Evolutionary conservation across 2,329 filamentous ascomycete species (phyloP).

Genomic region (Talaromyces sp.): DNA sequence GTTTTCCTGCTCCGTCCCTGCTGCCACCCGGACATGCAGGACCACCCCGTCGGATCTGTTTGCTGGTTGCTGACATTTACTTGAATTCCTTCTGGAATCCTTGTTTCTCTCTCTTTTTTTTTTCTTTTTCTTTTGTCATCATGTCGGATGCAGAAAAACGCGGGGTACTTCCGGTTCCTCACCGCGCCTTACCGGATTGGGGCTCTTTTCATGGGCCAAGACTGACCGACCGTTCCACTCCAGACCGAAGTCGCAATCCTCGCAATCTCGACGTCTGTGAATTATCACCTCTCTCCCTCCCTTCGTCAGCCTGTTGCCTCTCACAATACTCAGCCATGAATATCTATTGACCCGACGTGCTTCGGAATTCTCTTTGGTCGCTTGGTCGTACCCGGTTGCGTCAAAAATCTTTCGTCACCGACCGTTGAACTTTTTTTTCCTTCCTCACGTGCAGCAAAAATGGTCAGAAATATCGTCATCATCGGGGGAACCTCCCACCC

Average conservation of each 20-base stretch:
- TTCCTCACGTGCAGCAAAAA: slow-evolving; percentile 31
- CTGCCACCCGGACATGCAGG: slow-evolving; percentile 12
- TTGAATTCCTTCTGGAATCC: neutral
- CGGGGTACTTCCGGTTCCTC: slow-evolving; percentile 10
- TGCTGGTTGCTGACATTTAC: slow-evolving; percentile 11
- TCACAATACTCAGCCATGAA: slow-evolving; percentile 26
- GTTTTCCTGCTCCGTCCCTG: slow-evolving; percentile 7
- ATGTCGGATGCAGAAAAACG: slow-evolving; percentile 1
- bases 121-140: slow-evolving; percentile 4
- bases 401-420: neutral
- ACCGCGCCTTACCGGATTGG: slow-evolving; percentile 9
- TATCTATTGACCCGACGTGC: slow-evolving; percentile 1
- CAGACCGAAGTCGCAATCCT: slow-evolving; percentile 11
- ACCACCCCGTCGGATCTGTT: slow-evolving; percentile 7
- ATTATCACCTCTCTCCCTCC: slow-evolving; percentile 4
- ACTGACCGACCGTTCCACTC: slow-evolving; percentile 25
- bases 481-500: slow-evolving; percentile 92
- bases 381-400: neutral
- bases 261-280: slow-evolving; percentile 7
- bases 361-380: neutral
- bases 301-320: slow-evolving; percentile 8
- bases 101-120: slow-evolving; percentile 6
- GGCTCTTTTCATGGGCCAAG: slow-evolving; percentile 13
- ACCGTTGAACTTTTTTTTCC: neutral
- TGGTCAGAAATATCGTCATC: slow-evolving; percentile 94